A percentile compares a stretch with the other conserved stretches of the same genome.
Evolutionary conservation across 106 monocot genomes (phyloP).

Genomic region (Dendrobium officinale): DNA sequence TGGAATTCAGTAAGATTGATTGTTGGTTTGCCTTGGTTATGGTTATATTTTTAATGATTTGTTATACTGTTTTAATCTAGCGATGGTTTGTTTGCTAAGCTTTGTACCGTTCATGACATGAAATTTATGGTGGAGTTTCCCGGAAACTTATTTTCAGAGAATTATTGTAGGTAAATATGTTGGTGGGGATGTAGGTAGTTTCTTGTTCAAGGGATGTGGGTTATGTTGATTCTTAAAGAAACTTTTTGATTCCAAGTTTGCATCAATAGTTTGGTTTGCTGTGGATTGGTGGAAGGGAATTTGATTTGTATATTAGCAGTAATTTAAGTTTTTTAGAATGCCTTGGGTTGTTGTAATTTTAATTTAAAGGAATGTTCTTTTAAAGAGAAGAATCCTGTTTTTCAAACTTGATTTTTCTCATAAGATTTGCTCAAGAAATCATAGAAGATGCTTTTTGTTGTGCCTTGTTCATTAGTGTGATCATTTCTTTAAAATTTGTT

Average conservation of each 20-base stretch:
- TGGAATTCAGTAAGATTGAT: constrained; percentile 84
- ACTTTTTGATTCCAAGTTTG: not conserved
- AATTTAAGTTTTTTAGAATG: not conserved
- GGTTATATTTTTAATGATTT: not conserved
- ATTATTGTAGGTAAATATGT: not conserved
- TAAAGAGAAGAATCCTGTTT: not conserved
- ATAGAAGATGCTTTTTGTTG: not conserved
- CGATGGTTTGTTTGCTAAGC: not conserved
- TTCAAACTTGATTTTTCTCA: not conserved
- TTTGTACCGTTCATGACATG: not conserved
- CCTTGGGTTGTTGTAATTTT: not conserved
- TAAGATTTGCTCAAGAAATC: not conserved
- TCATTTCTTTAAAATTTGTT: not conserved
- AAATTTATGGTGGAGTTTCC: not conserved
- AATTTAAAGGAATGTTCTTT: not conserved
- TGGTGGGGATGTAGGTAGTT: not conserved
- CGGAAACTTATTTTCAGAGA: not conserved
- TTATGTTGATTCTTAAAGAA: not conserved
- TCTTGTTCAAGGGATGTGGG: constrained; percentile 2
- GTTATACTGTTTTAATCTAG: not conserved
- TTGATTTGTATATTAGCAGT: not conserved
- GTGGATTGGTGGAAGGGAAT: not conserved
- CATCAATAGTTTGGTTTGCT: not conserved
- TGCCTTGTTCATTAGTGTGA: not conserved
- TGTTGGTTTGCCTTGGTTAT: not conserved